Base-by-base conservation (phyloP, 1,139 yeast genomes). In the Candida sojae region DNA sequence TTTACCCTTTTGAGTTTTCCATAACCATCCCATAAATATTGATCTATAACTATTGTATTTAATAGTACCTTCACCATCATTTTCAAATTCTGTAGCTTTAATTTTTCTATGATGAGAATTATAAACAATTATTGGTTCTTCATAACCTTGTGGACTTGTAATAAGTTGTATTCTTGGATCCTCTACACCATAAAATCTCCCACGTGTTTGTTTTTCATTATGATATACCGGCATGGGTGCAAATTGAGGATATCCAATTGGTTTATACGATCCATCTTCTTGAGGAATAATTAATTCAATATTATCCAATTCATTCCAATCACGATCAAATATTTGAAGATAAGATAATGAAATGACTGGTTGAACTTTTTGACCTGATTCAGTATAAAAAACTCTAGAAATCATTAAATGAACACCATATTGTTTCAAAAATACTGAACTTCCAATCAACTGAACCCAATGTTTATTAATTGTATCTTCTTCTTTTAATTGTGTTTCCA, bases 141-240 rank as follows among this genome's bases (percentile, higher is more conserved):
- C 71, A 48, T 62, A 56, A 1, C 77, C 77, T 7, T 52, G 46
- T 28, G 60, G 51, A 48, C 70, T 71, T 36, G 57, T 61, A 3
- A 68, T 64, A 6, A 73, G 51, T 7, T 71, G 43, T 9, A 73
- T 56, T 39, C 76, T 61, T 0, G 78, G 74, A 48, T 73, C 79
- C 53, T 73, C 79, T 1, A 77, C 74, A 0, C 79, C 79, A 51
- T 68, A 68, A 49, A 59, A 71, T 39, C 57, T 57, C n/a, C 52
- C 51, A 2, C 57, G 51, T 2, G 54, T 49, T 21, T 56, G 49
- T n/a, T 60, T 56, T 23, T 57, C 57, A 48, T 68, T 66, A 45
- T 66, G 70, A 50, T 55, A 68, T 41, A 68, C 62, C 1, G 77
- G 77, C 32, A 72, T 60, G 10, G 69, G 67, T 13, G 72, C 47